Evolutionary conservation across 805 yeast species (phyloP).

Genomic region (Wickerhamiella cacticola): DNA sequence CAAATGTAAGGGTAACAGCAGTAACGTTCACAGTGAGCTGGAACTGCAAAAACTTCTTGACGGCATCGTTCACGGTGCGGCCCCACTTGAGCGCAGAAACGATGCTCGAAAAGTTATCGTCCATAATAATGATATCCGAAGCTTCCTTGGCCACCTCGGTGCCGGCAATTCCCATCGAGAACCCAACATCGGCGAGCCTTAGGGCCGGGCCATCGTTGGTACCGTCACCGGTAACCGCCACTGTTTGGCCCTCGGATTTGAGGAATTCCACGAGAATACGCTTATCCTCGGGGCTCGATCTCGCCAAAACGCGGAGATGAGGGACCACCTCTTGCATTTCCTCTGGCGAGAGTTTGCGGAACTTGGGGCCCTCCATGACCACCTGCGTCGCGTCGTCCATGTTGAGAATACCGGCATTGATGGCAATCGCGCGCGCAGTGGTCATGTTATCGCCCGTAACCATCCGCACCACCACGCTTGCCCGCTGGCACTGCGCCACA

Average conservation of each 20-base stretch:
- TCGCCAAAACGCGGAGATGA: conserved; percentile 67
- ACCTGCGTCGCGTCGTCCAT: conserved; percentile 44
- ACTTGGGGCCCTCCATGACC: conserved; percentile 88
- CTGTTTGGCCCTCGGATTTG: conserved; percentile 75
- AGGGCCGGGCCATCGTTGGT: conserved; percentile 98
- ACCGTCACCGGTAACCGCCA: conserved; percentile 99
- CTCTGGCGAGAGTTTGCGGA: conserved; percentile 50
- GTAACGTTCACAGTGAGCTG: conserved; percentile 94
- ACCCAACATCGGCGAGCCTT: conserved; percentile 93
- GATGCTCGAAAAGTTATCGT: conserved; percentile 87
- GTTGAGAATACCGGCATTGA: conserved; percentile 58
- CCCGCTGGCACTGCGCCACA: conserved; percentile 68
- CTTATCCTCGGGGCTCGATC: conserved; percentile 95
- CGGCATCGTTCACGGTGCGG: conserved; percentile 86
- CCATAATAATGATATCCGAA: conserved; percentile 81
- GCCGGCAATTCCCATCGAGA: conserved; percentile 97
- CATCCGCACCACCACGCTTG: conserved; percentile 95
- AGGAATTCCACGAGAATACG: conserved; percentile 72
- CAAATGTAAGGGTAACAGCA: conserved; percentile 89
- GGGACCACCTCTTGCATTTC: conserved; percentile 59
- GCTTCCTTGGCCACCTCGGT: conserved; percentile 99
- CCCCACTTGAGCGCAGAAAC: conserved; percentile 99
- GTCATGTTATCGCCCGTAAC: conserved; percentile 92
- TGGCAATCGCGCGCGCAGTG: conserved; percentile 87
- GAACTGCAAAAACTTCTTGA: conserved; percentile 90